These are phyloP conservation scores for Hypoxylon rubiginosum DNA, from an alignment of 2,329 filamentous ascomycete genomes.

Conservation along the genomic window DNA sequence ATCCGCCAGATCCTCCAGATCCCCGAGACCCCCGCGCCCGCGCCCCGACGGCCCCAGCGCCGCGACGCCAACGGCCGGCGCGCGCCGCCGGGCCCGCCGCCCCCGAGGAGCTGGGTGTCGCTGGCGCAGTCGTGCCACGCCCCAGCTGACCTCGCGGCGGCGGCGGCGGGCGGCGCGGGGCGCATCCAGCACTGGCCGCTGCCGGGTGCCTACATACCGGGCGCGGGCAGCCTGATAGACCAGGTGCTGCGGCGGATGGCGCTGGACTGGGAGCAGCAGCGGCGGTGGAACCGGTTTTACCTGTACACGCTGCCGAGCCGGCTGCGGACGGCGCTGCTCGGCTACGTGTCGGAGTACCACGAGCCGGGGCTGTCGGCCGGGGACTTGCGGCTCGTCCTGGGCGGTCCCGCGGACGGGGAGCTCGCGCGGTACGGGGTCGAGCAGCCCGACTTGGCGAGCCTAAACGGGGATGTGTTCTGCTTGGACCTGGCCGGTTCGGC, in stretches of 20 bases:
- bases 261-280: slow-evolving; percentile 67
- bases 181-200: slow-evolving; percentile 52
- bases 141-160: slow-evolving; percentile 36
- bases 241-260: slow-evolving; percentile 65
- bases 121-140: slow-evolving; percentile 52
- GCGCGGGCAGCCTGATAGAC: slow-evolving; percentile 64
- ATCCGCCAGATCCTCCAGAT: slow-evolving; percentile 71
- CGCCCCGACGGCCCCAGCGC: slow-evolving; percentile 61
- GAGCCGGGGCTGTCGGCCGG: slow-evolving; percentile 62
- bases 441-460: slow-evolving; percentile 44
- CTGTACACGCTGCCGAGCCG: slow-evolving; percentile 68
- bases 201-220: slow-evolving; percentile 62
- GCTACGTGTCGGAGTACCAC: slow-evolving; percentile 61
- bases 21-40: slow-evolving; percentile 67
- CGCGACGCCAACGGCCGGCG: slow-evolving; percentile 64
- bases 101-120: slow-evolving; percentile 69
- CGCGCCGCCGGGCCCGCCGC: slow-evolving; percentile 69
- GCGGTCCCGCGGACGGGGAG: slow-evolving; percentile 48
- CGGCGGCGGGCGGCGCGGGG: slow-evolving; percentile 10
- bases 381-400: slow-evolving; percentile 62
- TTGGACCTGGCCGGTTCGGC: slow-evolving; percentile 68
- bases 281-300: slow-evolving; percentile 68
- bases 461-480: slow-evolving; percentile 64
- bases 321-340: slow-evolving; percentile 65
- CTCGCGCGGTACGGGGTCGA: slow-evolving; percentile 50